Base-by-base conservation (phyloP, 129 eudicot species). In the Ambrosia artemisiifolia region DNA sequence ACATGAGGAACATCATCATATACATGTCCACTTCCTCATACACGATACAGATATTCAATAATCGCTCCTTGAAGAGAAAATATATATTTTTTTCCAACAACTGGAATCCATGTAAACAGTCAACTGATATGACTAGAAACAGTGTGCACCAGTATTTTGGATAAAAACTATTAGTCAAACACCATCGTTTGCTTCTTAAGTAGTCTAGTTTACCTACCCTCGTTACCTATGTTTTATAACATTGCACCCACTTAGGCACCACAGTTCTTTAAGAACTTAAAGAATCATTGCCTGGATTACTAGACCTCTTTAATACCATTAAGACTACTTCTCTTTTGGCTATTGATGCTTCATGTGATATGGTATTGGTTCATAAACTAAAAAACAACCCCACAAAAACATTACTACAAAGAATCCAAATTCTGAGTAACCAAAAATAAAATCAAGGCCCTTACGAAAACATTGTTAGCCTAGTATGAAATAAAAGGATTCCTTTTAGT, bases 281-380 rank as follows among this genome's bases (percentile, higher is more conserved):
- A 59, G 67, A 14, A 72, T 36, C 65, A 30, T 72, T 57, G 44
- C 43, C 32, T 46, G 69, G 47, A 73, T 44, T 46, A 72, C 61
- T 54, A 47, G 49, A 73, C 20, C 46, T 61, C 46, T 61, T 20
- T 71, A 12, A 56, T 56, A 71, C 62, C 61, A 73, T 14, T 33
- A 73, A 30, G 13, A 73, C 48, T 32, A 73, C 49, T 30, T 60
- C 43, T 24, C 9, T 54, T 12, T 13, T 44, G 32, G 24, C 50
- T 8, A 73, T 32, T 43, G 19, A 28, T 59, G 59, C 56, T 59
- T 70, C 72, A 67, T 30, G 60, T 40, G 55, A 57, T 40, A 40
- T 43, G 18, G 46, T 10, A 59, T 44, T 11, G 12, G 35, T 11
- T 44, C 36, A 46, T 61, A 30, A 72, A 11, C 32, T 33, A 66